These are phyloP conservation scores for Gryganskiella cystojenkinii DNA, from an alignment of 192 early-diverging fungal genomes.

Conservation along the genomic window DNA sequence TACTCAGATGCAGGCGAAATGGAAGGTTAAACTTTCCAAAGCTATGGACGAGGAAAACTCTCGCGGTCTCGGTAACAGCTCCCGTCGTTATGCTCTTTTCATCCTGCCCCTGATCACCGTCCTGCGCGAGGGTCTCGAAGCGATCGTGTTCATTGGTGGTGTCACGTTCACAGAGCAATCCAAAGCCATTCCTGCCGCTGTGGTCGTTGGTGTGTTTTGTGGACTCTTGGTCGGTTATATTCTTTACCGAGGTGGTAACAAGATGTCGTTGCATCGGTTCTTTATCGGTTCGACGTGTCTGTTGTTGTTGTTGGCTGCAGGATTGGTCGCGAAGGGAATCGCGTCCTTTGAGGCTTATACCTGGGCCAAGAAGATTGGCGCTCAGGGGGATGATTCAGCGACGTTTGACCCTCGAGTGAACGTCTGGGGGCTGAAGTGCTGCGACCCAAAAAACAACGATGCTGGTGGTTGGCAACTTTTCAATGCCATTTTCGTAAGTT, in stretches of 20 bases:
- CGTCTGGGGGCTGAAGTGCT: constrained; percentile 72
- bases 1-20: constrained; percentile 79
- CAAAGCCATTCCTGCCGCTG: constrained; percentile 82
- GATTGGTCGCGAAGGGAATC: constrained; percentile 74
- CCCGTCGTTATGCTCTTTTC: constrained; percentile 74
- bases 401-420: constrained; percentile 34
- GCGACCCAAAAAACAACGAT: constrained; percentile 59
- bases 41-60: constrained; percentile 59
- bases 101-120: constrained; percentile 86
- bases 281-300: constrained; percentile 77
- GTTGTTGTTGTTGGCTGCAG: constrained; percentile 84
- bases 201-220: constrained; percentile 73
- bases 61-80: constrained; percentile 28
- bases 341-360: constrained; percentile 58
- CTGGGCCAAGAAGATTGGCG: constrained; percentile 30
- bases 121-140: constrained; percentile 86
- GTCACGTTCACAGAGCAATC: constrained; percentile 74
- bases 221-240: constrained; percentile 77
- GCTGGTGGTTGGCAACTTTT: constrained; percentile 74
- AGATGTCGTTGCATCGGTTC: constrained; percentile 80
- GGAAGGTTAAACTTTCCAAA: constrained; percentile 69
- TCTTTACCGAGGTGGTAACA: constrained; percentile 77
- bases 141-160: constrained; percentile 89
- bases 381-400: constrained; percentile 26
- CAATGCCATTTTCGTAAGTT: constrained; percentile 67